Conservation (phyloP, 2,329 filamentous ascomycete genomes). For the Ascochyta fabae region DNA sequence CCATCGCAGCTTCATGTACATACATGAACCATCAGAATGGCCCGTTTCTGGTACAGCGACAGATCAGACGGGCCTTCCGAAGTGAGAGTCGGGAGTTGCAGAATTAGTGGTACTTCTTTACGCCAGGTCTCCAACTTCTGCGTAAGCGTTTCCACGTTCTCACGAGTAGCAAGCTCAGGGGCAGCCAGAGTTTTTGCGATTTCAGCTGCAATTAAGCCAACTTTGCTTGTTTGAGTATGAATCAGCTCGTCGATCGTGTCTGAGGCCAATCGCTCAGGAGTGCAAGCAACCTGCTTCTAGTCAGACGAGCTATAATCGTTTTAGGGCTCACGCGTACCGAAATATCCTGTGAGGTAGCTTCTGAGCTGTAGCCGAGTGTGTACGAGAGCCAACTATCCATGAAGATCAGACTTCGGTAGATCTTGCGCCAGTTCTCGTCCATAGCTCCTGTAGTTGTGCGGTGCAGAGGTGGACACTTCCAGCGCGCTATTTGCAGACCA, state of each 20-base stretch:
- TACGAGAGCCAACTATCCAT: conserved; percentile 51
- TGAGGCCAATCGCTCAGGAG: conserved; percentile 15
- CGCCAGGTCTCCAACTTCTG: conserved; percentile 46
- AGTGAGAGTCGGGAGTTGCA: conserved; percentile 42
- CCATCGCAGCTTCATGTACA: not conserved
- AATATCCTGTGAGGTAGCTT: conserved; percentile 38
- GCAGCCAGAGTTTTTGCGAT: conserved; percentile 43
- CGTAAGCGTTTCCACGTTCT: conserved; percentile 38
- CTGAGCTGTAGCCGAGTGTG: conserved; percentile 45
- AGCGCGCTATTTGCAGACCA: conserved; percentile 46
- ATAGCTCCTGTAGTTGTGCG: not conserved
- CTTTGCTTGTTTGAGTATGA: conserved; percentile 43
- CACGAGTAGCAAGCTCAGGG: conserved; percentile 38
- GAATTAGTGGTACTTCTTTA: conserved; percentile 35
- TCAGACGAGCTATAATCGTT: conserved; percentile 19
- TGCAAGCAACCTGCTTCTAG: conserved; percentile 32
- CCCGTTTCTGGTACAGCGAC: conserved; percentile 40
- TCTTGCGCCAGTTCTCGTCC: conserved; percentile 33
- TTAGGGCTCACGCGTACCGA: conserved; percentile 27
- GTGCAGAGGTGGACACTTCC: conserved; percentile 31
- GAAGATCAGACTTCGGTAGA: conserved; percentile 47
- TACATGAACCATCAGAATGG: conserved; percentile 49
- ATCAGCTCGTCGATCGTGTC: conserved; percentile 41
- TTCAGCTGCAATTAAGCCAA: conserved; percentile 46
- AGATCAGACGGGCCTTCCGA: conserved; percentile 33